Percentiles rank a stretch among this genome's conserved stretches.
Conservation (phyloP, 495 filamentous ascomycete genomes). For the Cladorrhinum samala region DNA sequence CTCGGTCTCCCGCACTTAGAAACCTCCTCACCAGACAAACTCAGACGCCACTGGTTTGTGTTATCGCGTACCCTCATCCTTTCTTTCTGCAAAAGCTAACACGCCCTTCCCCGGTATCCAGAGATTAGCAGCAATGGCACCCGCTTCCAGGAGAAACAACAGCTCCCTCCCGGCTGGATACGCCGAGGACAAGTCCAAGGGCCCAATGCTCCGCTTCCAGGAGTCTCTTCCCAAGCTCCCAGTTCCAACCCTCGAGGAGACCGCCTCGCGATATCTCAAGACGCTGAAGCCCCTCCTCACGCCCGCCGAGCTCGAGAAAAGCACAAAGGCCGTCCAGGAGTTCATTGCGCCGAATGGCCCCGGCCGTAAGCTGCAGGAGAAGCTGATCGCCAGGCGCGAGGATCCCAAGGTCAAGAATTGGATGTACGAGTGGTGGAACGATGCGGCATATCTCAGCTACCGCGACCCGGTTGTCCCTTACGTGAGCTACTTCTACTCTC, state of each 20-base stretch:
- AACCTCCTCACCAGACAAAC: slow-evolving; percentile 22
- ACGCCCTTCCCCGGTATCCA: slow-evolving; percentile 10
- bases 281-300: slow-evolving; percentile 79
- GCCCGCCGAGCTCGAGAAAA: slow-evolving; percentile 63
- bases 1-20: slow-evolving; percentile 30
- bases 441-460: slow-evolving; percentile 83
- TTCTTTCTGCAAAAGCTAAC: background rate
- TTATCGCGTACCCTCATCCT: slow-evolving; percentile 4
- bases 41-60: slow-evolving; percentile 18
- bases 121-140: slow-evolving; percentile 46
- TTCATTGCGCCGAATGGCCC: slow-evolving; percentile 77
- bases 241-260: slow-evolving; percentile 91
- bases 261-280: slow-evolving; percentile 83
- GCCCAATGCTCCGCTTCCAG: slow-evolving; percentile 91
- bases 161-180: slow-evolving; percentile 69
- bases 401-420: slow-evolving; percentile 87
- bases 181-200: slow-evolving; percentile 84
- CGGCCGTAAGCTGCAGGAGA: slow-evolving; percentile 82
- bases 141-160: slow-evolving; percentile 47
- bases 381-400: slow-evolving; percentile 72
- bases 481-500: slow-evolving; percentile 99
- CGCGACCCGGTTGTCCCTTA: slow-evolving; percentile 96
- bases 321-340: slow-evolving; percentile 73
- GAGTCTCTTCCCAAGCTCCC: slow-evolving; percentile 88
- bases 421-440: slow-evolving; percentile 97